These are phyloP conservation scores for Lecanicillium sp. DNA, from an alignment of 2,329 filamentous ascomycete species.

Conservation along the genomic window DNA sequence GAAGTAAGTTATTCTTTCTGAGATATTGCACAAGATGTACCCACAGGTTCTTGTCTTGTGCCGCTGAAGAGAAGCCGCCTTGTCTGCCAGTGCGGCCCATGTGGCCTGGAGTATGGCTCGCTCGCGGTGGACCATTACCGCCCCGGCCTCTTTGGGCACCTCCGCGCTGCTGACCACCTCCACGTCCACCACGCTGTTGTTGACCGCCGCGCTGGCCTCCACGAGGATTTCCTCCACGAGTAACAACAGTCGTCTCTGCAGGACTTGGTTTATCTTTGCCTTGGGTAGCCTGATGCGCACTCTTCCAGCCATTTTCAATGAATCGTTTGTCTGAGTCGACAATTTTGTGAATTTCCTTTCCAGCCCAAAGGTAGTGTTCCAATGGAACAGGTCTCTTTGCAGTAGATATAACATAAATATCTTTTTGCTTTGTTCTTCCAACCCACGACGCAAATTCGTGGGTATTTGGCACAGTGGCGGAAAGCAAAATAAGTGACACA, in stretches of 20 bases:
- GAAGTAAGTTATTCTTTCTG: conserved; percentile 77
- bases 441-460: conserved; percentile 99
- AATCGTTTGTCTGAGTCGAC: conserved; percentile 90
- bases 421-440: conserved; percentile 93
- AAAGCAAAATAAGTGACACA: conserved; percentile 88
- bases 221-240: conserved; percentile 28
- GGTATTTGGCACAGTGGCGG: conserved; percentile 94
- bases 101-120: conserved; percentile 63
- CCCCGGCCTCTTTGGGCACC: conserved; percentile 45
- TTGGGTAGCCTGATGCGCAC: conserved; percentile 73
- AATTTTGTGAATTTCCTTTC: conserved; percentile 88
- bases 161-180: conserved; percentile 41
- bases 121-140: conserved; percentile 39
- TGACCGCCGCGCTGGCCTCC: conserved; percentile 26
- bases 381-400: conserved; percentile 89
- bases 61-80: conserved; percentile 78
- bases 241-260: conserved; percentile 23
- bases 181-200: conserved; percentile 31
- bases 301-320: conserved; percentile 88
- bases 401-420: conserved; percentile 98
- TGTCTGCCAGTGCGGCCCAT: conserved; percentile 83
- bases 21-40: conserved; percentile 90
- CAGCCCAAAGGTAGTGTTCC: conserved; percentile 94
- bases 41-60: conserved; percentile 95
- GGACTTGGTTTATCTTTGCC: conserved; percentile 69